A percentile compares a stretch with the other conserved stretches of the same genome.
These are phyloP conservation scores for Neopestalotiopsis rosae DNA, from an alignment of 2,329 filamentous ascomycete genomes.

Conservation along the genomic window DNA sequence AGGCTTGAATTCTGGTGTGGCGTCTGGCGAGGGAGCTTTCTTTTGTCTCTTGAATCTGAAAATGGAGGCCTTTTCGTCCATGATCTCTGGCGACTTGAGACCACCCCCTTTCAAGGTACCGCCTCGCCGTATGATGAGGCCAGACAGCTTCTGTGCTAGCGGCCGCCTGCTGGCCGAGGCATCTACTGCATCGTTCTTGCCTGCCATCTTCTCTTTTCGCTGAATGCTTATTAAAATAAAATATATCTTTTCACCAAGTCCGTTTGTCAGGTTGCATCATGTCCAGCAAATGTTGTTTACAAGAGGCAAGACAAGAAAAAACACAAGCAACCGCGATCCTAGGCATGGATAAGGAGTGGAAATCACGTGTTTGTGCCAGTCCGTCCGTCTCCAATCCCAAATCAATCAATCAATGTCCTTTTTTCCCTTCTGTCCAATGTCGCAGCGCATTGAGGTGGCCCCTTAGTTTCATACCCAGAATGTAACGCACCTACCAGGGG, in stretches of 20 bases:
- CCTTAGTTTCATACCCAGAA: conserved; percentile 15
- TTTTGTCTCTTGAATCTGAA: conserved; percentile 21
- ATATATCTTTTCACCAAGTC: not conserved
- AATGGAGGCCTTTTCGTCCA: conserved; percentile 17
- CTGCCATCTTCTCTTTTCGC: conserved; percentile 15
- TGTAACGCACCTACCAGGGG: conserved; percentile 2
- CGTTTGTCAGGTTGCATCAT: conserved; percentile 10
- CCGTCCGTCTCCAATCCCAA: too few relatives aligned
- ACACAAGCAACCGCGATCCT: not conserved
- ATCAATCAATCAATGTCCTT: not conserved
- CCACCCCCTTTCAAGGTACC: conserved; percentile 15
- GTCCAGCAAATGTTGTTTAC: conserved; percentile 1
- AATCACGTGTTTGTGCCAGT: not conserved
- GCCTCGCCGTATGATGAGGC: conserved; percentile 21
- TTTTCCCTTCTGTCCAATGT: not conserved
- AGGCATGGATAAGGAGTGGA: not conserved
- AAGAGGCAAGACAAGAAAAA: not conserved
- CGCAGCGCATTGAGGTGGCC: conserved; percentile 10
- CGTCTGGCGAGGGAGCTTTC: conserved; percentile 17
- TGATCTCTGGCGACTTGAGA: not conserved
- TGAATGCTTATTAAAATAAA: not conserved
- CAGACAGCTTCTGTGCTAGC: conserved; percentile 23
- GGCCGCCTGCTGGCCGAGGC: conserved; percentile 17
- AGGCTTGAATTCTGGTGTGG: conserved; percentile 19
- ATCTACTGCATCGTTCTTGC: conserved; percentile 21